These are phyloP conservation scores for Coffea humblotiana DNA, from an alignment of 305 asterid genomes.

Conservation along the genomic window DNA sequence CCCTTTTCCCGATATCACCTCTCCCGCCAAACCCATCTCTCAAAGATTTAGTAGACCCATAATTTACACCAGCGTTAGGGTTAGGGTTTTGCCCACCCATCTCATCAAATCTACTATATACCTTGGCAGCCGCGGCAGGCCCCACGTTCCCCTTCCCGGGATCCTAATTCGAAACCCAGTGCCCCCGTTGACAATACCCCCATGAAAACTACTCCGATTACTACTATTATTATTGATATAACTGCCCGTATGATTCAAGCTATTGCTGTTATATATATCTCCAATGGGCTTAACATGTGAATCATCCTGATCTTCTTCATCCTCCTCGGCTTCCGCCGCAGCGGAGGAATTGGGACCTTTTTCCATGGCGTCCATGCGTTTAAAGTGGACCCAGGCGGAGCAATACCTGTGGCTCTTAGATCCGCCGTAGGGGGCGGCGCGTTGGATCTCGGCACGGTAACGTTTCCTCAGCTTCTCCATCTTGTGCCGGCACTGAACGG, in stretches of 20 bases:
- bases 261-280: constrained; percentile 30
- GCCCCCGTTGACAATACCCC: constrained; percentile 43
- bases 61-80: constrained; percentile 37
- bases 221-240: neutral
- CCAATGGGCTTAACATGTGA: constrained; percentile 45
- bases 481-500: constrained; percentile 98
- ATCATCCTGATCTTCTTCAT: constrained; percentile 38
- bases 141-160: constrained; percentile 46
- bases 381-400: constrained; percentile 90
- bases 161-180: constrained; percentile 71
- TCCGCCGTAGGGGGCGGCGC: constrained; percentile 75
- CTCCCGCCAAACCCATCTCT: constrained; percentile 40
- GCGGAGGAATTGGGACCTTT: constrained; percentile 59
- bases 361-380: constrained; percentile 82
- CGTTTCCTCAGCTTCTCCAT: constrained; percentile 97
- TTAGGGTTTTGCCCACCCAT: constrained; percentile 37
- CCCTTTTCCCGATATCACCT: constrained; percentile 42
- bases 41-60: constrained; percentile 37
- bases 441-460: constrained; percentile 84
- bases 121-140: constrained; percentile 27
- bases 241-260: neutral
- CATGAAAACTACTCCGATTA: constrained; percentile 22
- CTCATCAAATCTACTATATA: constrained; percentile 43
- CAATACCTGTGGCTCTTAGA: constrained; percentile 44
- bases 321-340: constrained; percentile 37